Evolutionary conservation across 2,329 filamentous ascomycete genomes (phyloP), one percentile per base, ranked within the genome.

Genomic region (Cladophialophora chaetospira): DNA sequence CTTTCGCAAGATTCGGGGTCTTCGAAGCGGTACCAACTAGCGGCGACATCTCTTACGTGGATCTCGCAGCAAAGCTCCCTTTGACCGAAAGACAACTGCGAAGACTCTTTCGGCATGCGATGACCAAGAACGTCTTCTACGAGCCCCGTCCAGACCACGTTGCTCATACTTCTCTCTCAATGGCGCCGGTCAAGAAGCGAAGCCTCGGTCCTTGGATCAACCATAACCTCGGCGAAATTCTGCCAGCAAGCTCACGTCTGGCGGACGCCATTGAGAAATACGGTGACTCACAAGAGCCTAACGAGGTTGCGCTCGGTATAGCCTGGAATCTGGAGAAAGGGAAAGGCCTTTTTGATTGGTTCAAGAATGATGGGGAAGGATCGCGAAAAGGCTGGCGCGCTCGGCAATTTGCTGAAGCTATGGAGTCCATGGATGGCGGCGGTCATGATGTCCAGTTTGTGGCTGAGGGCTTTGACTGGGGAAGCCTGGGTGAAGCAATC

Each of bases 91-190:
- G 29, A 36, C 40, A 53, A 15, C 19, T 51, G 9, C 53, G 53
- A 10, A 31, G 45, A 4, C 35, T 56, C 9, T 29, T 56, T 15
- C 35, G 82, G 5, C 77, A 83, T 66, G 81, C 79, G 29, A 84
- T 85, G 75, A 83, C 81, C 10, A 81, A 79, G 61, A 71, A 74
- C 9, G 75, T 86, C 57, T 84, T 86, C 69, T 66, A 70, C 42
- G 82, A 86, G 62, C 75, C 79, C 1, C 67, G 68, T 4, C 77
- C 79, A 0, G 79, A 78, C 1, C 60, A 76, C 2, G 77, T 85
- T 57, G 77, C 77, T 8, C 83, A 86, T 66, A 84, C 79, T 2
- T 77, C 80, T 1, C 75, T 77, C 1, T 84, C 82, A 1, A 75
- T 75, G 2, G 68, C 79, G 2, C 73, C 86, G 2, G 60, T 55